Conservation (phyloP, 2,329 filamentous ascomycete species). For the Gremmenia infestans region DNA sequence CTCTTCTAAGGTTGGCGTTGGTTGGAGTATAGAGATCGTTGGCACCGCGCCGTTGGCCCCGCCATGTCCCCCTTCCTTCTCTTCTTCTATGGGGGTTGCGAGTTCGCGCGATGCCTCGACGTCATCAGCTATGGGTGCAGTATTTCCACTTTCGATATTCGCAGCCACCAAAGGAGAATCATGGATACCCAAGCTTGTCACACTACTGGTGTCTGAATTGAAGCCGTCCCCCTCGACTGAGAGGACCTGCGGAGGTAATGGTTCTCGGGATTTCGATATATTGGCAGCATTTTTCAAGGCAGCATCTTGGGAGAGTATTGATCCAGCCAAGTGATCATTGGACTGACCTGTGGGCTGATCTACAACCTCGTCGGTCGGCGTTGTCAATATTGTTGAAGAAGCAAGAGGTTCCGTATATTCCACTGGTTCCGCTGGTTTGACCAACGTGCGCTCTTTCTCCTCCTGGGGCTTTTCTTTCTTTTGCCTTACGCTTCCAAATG, state of each 20-base stretch:
- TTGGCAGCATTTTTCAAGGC: conserved; percentile 50
- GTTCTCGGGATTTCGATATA: conserved; percentile 54
- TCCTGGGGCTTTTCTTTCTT: conserved; percentile 54
- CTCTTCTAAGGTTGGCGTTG: conserved; percentile 41
- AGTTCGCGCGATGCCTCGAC: not conserved
- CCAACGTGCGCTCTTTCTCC: conserved; percentile 51
- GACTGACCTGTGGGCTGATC: conserved; percentile 38
- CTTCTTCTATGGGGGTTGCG: not conserved
- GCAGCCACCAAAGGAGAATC: not conserved
- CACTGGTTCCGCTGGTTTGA: conserved; percentile 45
- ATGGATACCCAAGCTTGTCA: conserved; percentile 24
- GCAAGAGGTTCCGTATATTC: conserved; percentile 26
- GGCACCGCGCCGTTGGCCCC: conserved; percentile 31
- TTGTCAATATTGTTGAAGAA: conserved; percentile 26
- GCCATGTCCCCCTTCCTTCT: conserved; percentile 1
- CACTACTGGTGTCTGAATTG: conserved; percentile 51
- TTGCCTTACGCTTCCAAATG: conserved; percentile 64
- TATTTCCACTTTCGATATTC: not conserved
- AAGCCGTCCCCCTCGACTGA: conserved; percentile 63
- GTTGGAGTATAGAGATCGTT: conserved; percentile 40
- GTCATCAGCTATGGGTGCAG: not conserved
- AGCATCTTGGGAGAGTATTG: conserved; percentile 50
- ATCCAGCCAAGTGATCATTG: conserved; percentile 54
- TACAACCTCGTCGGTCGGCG: conserved; percentile 14
- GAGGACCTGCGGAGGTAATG: conserved; percentile 65